Percentiles rank a stretch among this genome's conserved stretches.
These are phyloP conservation scores for Epichloe uncinata DNA, from an alignment of 2,329 filamentous ascomycete species.

Conservation along the genomic window DNA sequence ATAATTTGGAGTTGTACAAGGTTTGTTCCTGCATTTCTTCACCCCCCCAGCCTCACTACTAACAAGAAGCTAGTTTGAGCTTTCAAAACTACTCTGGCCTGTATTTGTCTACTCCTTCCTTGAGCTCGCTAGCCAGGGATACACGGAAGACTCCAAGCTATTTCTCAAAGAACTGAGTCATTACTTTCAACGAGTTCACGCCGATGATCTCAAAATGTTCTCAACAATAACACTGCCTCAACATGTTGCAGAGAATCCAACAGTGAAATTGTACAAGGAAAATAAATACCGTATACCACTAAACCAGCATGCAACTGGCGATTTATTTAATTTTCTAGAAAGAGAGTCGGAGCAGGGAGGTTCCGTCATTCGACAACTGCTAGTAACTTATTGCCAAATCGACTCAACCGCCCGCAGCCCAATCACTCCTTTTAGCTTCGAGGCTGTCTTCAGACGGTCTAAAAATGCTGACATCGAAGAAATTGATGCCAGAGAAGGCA, in stretches of 20 bases:
- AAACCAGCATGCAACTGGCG: constrained; percentile 72
- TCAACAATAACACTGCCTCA: constrained; percentile 60
- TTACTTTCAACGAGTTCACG: constrained; percentile 64
- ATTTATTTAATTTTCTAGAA: constrained; percentile 79
- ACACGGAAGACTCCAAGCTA: constrained; percentile 54
- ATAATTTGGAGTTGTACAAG: constrained; percentile 89
- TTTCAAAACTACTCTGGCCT: constrained; percentile 81
- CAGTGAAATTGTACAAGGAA: constrained; percentile 68
- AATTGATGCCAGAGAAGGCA: constrained; percentile 49
- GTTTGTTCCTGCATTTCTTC: constrained; percentile 25
- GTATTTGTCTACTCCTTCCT: constrained; percentile 89
- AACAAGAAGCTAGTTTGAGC: constrained; percentile 50
- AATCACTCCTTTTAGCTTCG: constrained; percentile 50
- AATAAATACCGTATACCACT: constrained; percentile 85
- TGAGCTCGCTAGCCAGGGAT: constrained; percentile 60
- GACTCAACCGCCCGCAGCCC: constrained; percentile 47
- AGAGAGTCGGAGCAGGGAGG: constrained; percentile 74
- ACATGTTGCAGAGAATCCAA: constrained; percentile 63
- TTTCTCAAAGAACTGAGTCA: constrained; percentile 57
- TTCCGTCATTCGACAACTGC: constrained; percentile 59
- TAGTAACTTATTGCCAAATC: constrained; percentile 47
- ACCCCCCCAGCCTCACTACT: background rate
- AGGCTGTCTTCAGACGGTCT: constrained; percentile 42
- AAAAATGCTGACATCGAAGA: constrained; percentile 51
- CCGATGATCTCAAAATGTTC: constrained; percentile 68